Conservation (phyloP, 2,329 filamentous ascomycete genomes). For the Cladosporium sp. region DNA sequence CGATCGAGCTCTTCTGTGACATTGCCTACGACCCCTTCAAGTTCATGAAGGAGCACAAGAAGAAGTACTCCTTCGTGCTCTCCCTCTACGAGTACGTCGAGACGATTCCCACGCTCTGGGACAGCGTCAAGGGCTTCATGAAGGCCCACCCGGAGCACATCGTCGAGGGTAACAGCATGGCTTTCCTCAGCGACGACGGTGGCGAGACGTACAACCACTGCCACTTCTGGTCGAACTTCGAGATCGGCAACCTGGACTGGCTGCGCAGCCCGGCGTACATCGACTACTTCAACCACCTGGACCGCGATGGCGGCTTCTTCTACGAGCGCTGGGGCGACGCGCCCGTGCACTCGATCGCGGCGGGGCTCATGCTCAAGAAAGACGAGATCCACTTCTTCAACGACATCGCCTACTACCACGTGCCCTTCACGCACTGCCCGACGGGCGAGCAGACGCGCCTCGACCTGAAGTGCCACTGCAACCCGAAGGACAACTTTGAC, state of each 20-base stretch:
- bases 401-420: constrained; percentile 96
- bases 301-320: constrained; percentile 93
- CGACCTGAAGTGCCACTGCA: constrained; percentile 87
- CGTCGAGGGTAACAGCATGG: constrained; percentile 75
- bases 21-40: constrained; percentile 94
- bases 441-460: constrained; percentile 78
- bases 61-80: constrained; percentile 97
- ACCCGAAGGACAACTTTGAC: constrained; percentile 96
- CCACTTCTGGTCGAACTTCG: constrained; percentile 99
- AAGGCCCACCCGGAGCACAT: constrained; percentile 85
- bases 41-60: constrained; percentile 90
- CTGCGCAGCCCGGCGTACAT: constrained; percentile 80
- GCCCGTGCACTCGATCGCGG: constrained; percentile 95
- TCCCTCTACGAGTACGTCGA: constrained; percentile 95
- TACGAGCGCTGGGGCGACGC: constrained; percentile 98
- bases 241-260: constrained; percentile 91
- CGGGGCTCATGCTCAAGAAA: constrained; percentile 78
- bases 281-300: constrained; percentile 84
- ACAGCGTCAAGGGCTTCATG: constrained; percentile 92
- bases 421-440: constrained; percentile 96
- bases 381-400: constrained; percentile 98
- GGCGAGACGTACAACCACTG: constrained; percentile 94
- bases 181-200: constrained; percentile 83
- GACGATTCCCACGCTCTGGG: constrained; percentile 94
- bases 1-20: constrained; percentile 93